Conservation (phyloP, 495 filamentous ascomycete genomes). For the Neurospora sp. region DNA sequence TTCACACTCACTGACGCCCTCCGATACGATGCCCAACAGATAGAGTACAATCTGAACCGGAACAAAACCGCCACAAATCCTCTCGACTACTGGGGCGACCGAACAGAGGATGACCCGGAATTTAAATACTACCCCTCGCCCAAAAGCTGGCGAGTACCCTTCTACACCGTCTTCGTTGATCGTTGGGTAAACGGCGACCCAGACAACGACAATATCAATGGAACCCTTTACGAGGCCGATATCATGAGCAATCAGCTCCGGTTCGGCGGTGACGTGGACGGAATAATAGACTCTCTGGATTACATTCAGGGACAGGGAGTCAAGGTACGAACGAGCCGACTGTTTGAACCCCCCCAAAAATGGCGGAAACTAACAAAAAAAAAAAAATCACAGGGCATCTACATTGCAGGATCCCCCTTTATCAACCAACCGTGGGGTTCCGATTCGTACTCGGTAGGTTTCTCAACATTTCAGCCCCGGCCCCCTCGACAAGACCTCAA, state of each 20-base stretch:
- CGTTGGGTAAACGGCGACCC: conserved; percentile 66
- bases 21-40: conserved; percentile 44
- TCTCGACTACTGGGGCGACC: conserved; percentile 52
- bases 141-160: conserved; percentile 59
- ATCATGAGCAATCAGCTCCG: conserved; percentile 58
- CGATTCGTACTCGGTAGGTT: conserved; percentile 47
- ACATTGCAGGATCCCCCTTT: conserved; percentile 57
- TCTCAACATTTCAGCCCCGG: not conserved
- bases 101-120: conserved; percentile 35
- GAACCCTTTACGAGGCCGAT: conserved; percentile 60
- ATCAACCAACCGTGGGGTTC: conserved; percentile 66
- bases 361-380: conserved; percentile 13
- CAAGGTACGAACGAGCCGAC: conserved; percentile 27
- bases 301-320: conserved; percentile 70
- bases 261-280: conserved; percentile 62
- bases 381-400: conserved; percentile 40
- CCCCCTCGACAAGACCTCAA: not conserved
- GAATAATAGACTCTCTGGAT: conserved; percentile 56
- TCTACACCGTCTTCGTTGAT: conserved; percentile 63
- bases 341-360: conserved; percentile 5
- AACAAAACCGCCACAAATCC: conserved; percentile 49
- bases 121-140: conserved; percentile 46
- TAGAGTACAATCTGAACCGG: conserved; percentile 52
- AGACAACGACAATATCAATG: conserved; percentile 61
- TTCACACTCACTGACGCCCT: conserved; percentile 30